These are phyloP conservation scores for Brassica carinata DNA, from an alignment of 345 rosid species.

Conservation along the genomic window DNA sequence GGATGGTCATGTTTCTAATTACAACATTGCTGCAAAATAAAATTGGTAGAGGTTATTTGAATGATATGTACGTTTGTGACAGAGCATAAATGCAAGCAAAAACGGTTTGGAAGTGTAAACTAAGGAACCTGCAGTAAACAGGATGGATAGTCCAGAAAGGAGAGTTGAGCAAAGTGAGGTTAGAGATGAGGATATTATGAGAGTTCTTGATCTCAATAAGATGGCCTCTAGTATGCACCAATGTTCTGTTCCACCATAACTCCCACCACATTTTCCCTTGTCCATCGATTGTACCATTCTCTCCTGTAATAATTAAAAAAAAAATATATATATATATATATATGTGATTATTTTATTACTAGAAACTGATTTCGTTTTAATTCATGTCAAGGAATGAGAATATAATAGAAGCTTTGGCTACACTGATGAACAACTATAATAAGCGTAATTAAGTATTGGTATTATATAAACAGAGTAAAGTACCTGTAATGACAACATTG, in stretches of 20 bases:
- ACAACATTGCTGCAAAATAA: constrained; percentile 69
- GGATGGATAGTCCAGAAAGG: constrained; percentile 99
- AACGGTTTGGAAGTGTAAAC: not conserved
- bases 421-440: too few species aligned
- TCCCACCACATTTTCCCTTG: constrained; percentile 99
- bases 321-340: too few species aligned
- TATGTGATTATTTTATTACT: too few species aligned
- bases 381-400: too few species aligned
- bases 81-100: not conserved
- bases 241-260: constrained; percentile 94
- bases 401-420: too few species aligned
- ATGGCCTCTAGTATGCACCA: constrained; percentile 92
- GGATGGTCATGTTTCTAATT: constrained; percentile 77
- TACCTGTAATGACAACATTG: constrained; percentile 94
- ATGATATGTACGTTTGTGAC: not conserved
- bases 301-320: constrained; percentile 56
- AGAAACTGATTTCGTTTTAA: not conserved
- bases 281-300: constrained; percentile 93
- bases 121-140: constrained; percentile 82
- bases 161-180: constrained; percentile 80
- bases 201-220: constrained; percentile 88
- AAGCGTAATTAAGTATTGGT: too few species aligned
- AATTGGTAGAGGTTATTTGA: not conserved
- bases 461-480: too few species aligned
- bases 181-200: constrained; percentile 69